These are phyloP conservation scores for Globisporangium sylvaticum DNA, from an alignment of 352 stramenopile genomes.

Conservation along the genomic window DNA sequence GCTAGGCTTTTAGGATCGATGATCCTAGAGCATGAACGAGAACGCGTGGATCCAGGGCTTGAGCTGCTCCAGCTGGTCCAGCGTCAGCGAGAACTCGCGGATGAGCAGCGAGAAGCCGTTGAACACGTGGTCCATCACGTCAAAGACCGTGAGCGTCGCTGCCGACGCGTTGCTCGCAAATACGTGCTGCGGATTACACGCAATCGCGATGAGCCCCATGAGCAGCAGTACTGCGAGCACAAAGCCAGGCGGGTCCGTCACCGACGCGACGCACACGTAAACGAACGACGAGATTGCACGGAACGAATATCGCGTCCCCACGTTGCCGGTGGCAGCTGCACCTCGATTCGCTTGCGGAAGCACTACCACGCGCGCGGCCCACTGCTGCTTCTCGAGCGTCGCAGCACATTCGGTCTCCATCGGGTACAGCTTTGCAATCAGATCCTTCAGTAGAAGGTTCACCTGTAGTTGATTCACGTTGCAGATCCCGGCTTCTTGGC, in stretches of 20 bases:
- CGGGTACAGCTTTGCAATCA: conserved; percentile 58
- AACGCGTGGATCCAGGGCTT: conserved; percentile 56
- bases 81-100: conserved; percentile 52
- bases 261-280: conserved; percentile 62
- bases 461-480: conserved; percentile 41
- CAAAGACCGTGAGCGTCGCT: conserved; percentile 33
- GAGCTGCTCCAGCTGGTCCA: conserved; percentile 53
- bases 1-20: not conserved
- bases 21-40: conserved; percentile 44
- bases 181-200: conserved; percentile 51
- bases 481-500: conserved; percentile 31
- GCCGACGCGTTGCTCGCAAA: conserved; percentile 31
- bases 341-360: not conserved
- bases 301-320: conserved; percentile 25
- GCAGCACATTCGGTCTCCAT: conserved; percentile 34
- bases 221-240: conserved; percentile 70
- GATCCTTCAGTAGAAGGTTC: conserved; percentile 58
- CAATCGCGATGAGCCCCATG: conserved; percentile 52
- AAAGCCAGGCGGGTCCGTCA: conserved; percentile 71
- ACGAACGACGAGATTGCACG: conserved; percentile 67
- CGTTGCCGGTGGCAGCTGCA: not conserved
- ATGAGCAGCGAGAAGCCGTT: conserved; percentile 61
- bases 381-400: conserved; percentile 42
- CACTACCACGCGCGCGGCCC: conserved; percentile 1
- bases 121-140: conserved; percentile 49